Percentiles rank a stretch among this genome's conserved stretches.
These are phyloP conservation scores for Ilyonectria sp. DNA, from an alignment of 2,329 filamentous ascomycete genomes.

Conservation along the genomic window DNA sequence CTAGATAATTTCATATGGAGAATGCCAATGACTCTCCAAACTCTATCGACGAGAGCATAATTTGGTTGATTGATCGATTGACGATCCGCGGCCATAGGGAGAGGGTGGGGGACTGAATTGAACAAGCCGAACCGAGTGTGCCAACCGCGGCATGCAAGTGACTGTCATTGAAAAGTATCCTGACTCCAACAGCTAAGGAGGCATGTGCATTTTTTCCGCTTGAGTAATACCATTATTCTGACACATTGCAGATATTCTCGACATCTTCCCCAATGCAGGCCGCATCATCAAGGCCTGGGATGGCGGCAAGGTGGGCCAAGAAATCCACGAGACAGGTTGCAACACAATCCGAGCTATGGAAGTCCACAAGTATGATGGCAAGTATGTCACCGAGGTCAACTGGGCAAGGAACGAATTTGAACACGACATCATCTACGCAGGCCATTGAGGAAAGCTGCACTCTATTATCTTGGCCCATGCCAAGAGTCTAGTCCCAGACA, in stretches of 20 bases:
- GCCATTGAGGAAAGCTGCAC: slow-evolving; percentile 27
- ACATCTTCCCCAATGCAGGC: slow-evolving; percentile 28
- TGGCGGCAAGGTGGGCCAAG: slow-evolving; percentile 25
- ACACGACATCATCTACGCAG: slow-evolving; percentile 27
- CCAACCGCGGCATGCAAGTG: slow-evolving; percentile 27
- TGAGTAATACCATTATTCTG: too few relatives aligned
- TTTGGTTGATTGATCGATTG: too few relatives aligned
- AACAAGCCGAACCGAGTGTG: slow-evolving; percentile 10
- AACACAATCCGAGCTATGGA: slow-evolving; percentile 24
- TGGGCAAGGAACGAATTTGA: slow-evolving; percentile 26
- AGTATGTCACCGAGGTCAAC: slow-evolving; percentile 18
- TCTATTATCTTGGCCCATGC: slow-evolving; percentile 23
- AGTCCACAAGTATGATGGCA: slow-evolving; percentile 27
- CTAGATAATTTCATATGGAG: too few relatives aligned
- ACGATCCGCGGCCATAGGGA: too few relatives aligned
- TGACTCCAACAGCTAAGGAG: slow-evolving; percentile 29
- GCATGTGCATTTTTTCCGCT: slow-evolving; percentile 1
- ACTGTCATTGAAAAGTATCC: slow-evolving; percentile 29
- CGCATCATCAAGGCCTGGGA: slow-evolving; percentile 25
- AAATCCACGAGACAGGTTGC: slow-evolving; percentile 28
- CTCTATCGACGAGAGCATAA: too few relatives aligned
- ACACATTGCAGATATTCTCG: slow-evolving; percentile 19
- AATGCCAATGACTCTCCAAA: too few relatives aligned
- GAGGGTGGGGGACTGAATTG: too few relatives aligned
- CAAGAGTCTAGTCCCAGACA: slow-evolving; percentile 24